Percentiles rank a stretch among this genome's conserved stretches.
Conservation (phyloP, 169 alveolate species). For the Toxoplasma gondii region DNA sequence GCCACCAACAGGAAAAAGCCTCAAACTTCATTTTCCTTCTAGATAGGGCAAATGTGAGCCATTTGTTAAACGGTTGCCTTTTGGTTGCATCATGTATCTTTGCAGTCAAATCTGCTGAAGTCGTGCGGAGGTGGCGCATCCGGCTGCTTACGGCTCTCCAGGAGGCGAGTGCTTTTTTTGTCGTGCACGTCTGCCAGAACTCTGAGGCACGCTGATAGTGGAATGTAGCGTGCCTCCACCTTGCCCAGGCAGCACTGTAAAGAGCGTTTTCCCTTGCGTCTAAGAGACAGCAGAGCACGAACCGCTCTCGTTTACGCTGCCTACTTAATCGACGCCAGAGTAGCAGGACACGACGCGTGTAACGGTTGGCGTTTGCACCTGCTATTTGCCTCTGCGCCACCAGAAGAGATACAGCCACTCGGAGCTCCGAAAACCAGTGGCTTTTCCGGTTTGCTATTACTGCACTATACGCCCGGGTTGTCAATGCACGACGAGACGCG, state of each 20-base stretch:
- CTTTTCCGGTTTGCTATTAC: not conserved
- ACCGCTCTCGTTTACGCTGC: not conserved
- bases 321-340: not conserved
- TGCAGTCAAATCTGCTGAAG: not conserved
- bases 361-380: not conserved
- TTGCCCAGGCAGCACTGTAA: not conserved
- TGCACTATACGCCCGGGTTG: not conserved
- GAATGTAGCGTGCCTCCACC: not conserved
- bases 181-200: not conserved
- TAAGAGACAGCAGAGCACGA: not conserved
- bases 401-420: not conserved
- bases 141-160: not conserved
- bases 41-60: not conserved
- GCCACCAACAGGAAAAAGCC: conserved; percentile 6
- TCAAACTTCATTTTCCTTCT: not conserved
- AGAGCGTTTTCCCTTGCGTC: not conserved
- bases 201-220: not conserved
- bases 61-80: not conserved
- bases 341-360: not conserved
- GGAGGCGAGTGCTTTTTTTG: not conserved
- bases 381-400: not conserved
- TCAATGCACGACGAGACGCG: not conserved
- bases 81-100: not conserved
- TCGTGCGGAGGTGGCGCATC: not conserved
- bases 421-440: not conserved